phyloP scores from a whole-genome alignment of 805 yeast genomes.

The Hanseniaspora vineae region DNA sequence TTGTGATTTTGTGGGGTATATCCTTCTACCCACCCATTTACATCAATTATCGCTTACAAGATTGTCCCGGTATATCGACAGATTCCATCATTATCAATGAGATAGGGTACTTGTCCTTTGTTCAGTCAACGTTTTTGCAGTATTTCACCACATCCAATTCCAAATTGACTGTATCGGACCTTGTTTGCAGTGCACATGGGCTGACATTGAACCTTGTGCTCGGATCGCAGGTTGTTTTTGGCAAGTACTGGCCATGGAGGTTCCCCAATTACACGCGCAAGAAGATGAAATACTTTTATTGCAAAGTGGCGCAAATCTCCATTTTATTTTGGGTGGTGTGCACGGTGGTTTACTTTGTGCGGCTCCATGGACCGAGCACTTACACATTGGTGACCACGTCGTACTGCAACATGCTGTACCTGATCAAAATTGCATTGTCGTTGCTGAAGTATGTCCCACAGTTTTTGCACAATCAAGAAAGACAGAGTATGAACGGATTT shows the following conservation, averaged over 20 bases:
- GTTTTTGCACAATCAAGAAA: constrained; percentile 60
- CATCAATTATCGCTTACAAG: constrained; percentile 26
- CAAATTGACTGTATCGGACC: constrained; percentile 30
- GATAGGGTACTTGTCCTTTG: constrained; percentile 33
- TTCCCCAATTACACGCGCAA: constrained; percentile 16
- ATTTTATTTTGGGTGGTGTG: constrained; percentile 8
- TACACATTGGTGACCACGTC: not conserved
- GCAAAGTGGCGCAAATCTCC: constrained; percentile 10
- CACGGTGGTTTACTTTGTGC: constrained; percentile 8
- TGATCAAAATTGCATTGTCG: constrained; percentile 34
- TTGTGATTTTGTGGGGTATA: constrained; percentile 31
- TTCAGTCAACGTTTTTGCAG: constrained; percentile 32
- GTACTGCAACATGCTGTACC: constrained; percentile 7
- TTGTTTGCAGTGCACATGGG: constrained; percentile 38
- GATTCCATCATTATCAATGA: constrained; percentile 36
- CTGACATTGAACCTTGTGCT: constrained; percentile 27
- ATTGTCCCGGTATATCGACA: constrained; percentile 37
- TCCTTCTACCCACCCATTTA: constrained; percentile 39
- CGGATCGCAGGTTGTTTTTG: constrained; percentile 28
- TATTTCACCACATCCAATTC: constrained; percentile 26
- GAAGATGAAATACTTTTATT: constrained; percentile 16
- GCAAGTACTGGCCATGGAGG: constrained; percentile 22
- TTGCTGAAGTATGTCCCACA: constrained; percentile 61
- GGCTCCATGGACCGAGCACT: not conserved
- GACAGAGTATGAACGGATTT: constrained; percentile 76